phyloP scores from a whole-genome alignment of 257 asterid species.

The Coffea eugenioides region DNA sequence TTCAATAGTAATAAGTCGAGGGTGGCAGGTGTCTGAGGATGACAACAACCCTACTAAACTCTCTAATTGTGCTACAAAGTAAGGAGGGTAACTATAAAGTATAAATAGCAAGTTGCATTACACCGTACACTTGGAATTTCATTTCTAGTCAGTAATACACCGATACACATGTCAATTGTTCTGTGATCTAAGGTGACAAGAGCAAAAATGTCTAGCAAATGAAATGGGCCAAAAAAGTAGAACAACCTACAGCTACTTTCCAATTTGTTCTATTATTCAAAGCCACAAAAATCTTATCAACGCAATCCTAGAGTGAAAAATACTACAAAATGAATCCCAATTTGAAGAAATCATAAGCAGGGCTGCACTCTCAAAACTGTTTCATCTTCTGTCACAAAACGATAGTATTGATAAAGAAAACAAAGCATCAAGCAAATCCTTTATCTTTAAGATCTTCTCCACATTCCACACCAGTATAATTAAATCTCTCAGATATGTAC shows the following conservation, averaged over 20 bases:
- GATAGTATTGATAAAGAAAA: background rate
- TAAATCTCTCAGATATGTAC: background rate
- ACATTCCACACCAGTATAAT: background rate
- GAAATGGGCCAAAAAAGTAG: background rate
- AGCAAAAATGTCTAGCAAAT: too few relatives aligned
- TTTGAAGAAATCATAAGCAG: background rate
- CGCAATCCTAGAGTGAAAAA: slow-evolving; percentile 6
- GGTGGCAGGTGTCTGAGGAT: background rate
- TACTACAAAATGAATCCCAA: slow-evolving; percentile 5
- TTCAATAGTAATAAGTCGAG: background rate
- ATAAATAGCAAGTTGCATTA: background rate
- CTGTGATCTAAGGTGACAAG: background rate
- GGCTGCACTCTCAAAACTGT: background rate
- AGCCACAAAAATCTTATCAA: background rate
- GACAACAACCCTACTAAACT: background rate
- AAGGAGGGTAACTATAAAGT: background rate
- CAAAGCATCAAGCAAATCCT: slow-evolving; percentile 1
- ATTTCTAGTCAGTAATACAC: background rate
- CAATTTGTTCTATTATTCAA: background rate
- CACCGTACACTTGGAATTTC: background rate
- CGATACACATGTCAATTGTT: background rate
- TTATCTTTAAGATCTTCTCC: background rate
- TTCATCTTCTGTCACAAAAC: background rate
- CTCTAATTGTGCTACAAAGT: background rate
- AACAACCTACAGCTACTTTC: background rate